Evolutionary conservation across 1,284 basidiomycete genomes (phyloP).

Genomic region (Salmacisia buchloeana): DNA sequence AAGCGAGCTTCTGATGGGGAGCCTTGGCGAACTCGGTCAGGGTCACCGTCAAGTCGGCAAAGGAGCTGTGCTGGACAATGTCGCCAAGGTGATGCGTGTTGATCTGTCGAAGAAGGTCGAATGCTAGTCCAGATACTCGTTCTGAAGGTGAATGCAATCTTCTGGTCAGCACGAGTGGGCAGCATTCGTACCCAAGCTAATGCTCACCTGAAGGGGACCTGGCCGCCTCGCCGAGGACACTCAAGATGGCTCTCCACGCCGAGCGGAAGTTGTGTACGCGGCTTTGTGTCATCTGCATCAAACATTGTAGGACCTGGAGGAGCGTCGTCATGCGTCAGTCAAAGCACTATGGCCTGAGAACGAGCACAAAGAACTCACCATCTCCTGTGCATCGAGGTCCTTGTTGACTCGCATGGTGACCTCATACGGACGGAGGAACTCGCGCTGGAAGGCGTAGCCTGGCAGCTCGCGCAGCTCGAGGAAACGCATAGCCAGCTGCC

Average conservation of each 20-base stretch:
- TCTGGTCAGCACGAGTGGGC: neutral
- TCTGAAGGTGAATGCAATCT: conserved; percentile 55
- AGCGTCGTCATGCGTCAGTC: neutral
- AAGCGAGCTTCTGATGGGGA: neutral
- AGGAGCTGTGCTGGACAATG: conserved; percentile 85
- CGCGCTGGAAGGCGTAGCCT: conserved; percentile 99
- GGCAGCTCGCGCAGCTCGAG: conserved; percentile 96
- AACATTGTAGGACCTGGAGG: conserved; percentile 66
- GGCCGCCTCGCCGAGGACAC: conserved; percentile 91
- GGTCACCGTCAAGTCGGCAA: conserved; percentile 92
- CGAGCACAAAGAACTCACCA: conserved; percentile 59
- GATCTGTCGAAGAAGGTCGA: conserved; percentile 87
- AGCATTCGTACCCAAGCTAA: neutral
- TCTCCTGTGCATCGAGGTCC: conserved; percentile 90
- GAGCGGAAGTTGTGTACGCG: conserved; percentile 91
- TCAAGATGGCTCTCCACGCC: conserved; percentile 98
- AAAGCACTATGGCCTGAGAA: neutral
- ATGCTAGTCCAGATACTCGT: conserved; percentile 85
- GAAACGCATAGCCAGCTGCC: conserved; percentile 96
- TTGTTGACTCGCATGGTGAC: conserved; percentile 95
- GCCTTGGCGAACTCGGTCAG: conserved; percentile 94
- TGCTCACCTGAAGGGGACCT: conserved; percentile 66
- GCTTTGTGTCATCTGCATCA: conserved; percentile 98
- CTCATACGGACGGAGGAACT: conserved; percentile 96
- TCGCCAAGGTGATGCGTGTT: conserved; percentile 86